Conservation (phyloP, 2,329 filamentous ascomycete genomes). For the Fusarium guadeloupense region DNA sequence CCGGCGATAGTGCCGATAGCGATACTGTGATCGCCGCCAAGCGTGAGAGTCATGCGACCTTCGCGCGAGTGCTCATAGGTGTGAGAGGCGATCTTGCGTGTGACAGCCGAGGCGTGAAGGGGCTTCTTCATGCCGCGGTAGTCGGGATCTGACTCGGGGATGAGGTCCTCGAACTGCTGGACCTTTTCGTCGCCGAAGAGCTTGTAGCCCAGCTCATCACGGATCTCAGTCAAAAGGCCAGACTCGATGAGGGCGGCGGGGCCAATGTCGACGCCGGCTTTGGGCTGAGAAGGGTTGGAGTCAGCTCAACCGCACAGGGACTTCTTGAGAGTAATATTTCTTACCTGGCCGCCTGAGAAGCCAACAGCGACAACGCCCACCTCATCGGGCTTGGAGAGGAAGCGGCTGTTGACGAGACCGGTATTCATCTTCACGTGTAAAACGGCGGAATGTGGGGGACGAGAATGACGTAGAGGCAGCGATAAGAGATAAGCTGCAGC, state of each 20-base stretch:
- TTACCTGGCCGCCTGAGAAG: slow-evolving; percentile 95
- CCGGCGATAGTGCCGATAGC: slow-evolving; percentile 94
- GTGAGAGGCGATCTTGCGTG: slow-evolving; percentile 79
- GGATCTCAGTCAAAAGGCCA: slow-evolving; percentile 84
- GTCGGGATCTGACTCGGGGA: slow-evolving; percentile 77
- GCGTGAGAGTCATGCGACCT: slow-evolving; percentile 88
- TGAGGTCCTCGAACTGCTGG: slow-evolving; percentile 80
- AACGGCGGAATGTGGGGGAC: slow-evolving; percentile 31
- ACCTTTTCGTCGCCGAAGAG: slow-evolving; percentile 85
- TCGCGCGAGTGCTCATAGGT: slow-evolving; percentile 86
- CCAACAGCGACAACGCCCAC: slow-evolving; percentile 93
- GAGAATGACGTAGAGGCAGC: slow-evolving; percentile 37
- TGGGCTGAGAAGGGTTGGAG: slow-evolving; percentile 66
- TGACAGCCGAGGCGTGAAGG: slow-evolving; percentile 84
- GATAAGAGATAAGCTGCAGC: slow-evolving; percentile 24
- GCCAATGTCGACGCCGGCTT: slow-evolving; percentile 89
- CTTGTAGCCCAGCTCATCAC: slow-evolving; percentile 86
- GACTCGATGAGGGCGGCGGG: slow-evolving; percentile 88
- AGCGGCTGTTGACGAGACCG: slow-evolving; percentile 70
- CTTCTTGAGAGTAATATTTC: slow-evolving; percentile 31
- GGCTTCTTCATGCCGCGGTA: slow-evolving; percentile 96
- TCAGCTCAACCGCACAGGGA: slow-evolving; percentile 8
- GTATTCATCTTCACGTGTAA: slow-evolving; percentile 55
- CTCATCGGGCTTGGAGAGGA: slow-evolving; percentile 81
- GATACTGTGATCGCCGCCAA: slow-evolving; percentile 96